These are phyloP conservation scores for Colletotrichum destructivum DNA, from an alignment of 2,329 filamentous ascomycete species.

Conservation along the genomic window DNA sequence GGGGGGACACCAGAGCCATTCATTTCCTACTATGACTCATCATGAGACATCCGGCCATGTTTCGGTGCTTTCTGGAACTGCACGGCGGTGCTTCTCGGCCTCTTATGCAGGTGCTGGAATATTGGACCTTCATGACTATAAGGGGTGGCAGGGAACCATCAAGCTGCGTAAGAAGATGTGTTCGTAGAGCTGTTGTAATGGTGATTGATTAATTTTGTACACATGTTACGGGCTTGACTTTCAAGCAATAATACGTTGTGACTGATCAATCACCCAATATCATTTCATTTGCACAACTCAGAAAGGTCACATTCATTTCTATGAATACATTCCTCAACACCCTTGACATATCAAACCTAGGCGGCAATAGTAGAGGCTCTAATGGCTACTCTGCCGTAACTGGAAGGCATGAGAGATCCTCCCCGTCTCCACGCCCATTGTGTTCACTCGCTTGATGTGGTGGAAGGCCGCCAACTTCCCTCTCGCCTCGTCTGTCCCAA, in stretches of 20 bases:
- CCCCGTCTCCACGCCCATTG: constrained; percentile 55
- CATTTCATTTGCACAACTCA: background rate
- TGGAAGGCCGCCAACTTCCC: constrained; percentile 52
- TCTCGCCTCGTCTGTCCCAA: constrained; percentile 53
- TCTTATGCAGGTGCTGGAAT: no score
- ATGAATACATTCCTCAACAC: background rate
- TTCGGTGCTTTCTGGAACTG: background rate
- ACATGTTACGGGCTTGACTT: background rate
- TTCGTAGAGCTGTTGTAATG: background rate
- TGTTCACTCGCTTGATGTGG: constrained; percentile 54
- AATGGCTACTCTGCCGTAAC: constrained; percentile 4
- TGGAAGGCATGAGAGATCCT: constrained; percentile 38
- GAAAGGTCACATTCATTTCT: background rate
- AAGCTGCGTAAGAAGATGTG: background rate
- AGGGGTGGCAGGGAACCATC: no score
- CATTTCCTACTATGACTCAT: background rate
- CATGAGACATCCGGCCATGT: background rate
- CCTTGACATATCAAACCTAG: background rate
- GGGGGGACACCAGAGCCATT: background rate
- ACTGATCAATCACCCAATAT: background rate
- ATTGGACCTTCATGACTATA: no score
- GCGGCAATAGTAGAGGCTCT: no score
- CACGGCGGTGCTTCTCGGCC: no score
- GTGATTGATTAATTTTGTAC: no score
- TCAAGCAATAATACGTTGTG: background rate